Conservation (phyloP, 2,329 filamentous ascomycete species). For the Aureobasidium zeae region DNA sequence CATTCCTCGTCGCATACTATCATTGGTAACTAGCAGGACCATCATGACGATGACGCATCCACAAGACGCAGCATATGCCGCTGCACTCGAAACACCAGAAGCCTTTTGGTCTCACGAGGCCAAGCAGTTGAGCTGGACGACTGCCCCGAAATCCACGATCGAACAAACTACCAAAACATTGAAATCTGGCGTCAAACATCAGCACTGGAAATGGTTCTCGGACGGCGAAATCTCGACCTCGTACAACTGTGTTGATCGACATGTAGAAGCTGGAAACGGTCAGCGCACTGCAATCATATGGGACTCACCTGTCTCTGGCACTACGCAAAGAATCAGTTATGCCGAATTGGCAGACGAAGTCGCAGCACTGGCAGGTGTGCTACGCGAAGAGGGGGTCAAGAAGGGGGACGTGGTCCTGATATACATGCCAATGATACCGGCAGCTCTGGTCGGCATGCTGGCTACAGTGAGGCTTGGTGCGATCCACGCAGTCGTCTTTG, state of each 20-base stretch:
- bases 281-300: conserved; percentile 68
- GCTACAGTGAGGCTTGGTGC: conserved; percentile 74
- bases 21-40: background rate
- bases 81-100: conserved; percentile 26
- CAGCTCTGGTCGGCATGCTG: conserved; percentile 76
- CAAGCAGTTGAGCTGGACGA: conserved; percentile 70
- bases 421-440: conserved; percentile 97
- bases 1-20: background rate
- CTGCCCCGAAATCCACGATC: conserved; percentile 56
- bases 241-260: conserved; percentile 84
- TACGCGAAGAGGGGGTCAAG: conserved; percentile 71
- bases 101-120: conserved; percentile 42
- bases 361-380: conserved; percentile 68
- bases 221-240: conserved; percentile 83
- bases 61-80: conserved; percentile 29
- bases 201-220: conserved; percentile 83
- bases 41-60: conserved; percentile 22
- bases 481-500: conserved; percentile 86
- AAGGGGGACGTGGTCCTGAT: conserved; percentile 82
- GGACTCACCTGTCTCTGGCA: conserved; percentile 74
- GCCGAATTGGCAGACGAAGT: conserved; percentile 67
- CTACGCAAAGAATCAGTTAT: conserved; percentile 68
- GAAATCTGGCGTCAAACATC: conserved; percentile 52
- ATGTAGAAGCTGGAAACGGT: conserved; percentile 72
- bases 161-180: conserved; percentile 54